Base-by-base conservation (phyloP, 371 early-diverging fungal genomes). In the Mucor indicus region DNA sequence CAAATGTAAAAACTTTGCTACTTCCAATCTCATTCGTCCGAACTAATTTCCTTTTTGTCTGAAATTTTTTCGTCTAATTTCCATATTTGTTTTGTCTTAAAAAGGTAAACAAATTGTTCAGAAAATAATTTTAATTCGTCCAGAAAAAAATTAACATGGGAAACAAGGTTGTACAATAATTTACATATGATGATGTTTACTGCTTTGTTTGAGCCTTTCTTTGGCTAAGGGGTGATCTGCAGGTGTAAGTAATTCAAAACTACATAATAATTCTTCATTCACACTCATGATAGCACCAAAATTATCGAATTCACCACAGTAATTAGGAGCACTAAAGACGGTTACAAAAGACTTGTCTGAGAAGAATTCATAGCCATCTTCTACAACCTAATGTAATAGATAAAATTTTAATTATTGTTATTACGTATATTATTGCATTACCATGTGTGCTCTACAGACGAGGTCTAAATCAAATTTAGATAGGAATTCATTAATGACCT, bases 341-440 rank as follows among this genome's bases (percentile, higher is more conserved):
- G 99, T 98, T 0, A 98, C 98, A 30, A 96, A 72, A 21, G 86
- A 80, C 32, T 92, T 79, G 53, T 93, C 86, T 38, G 87, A 89
- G 79, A 97, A 97, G 65, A 98, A 98, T 69, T 97, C 95, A 63
- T 98, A 98, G 13, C 98, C 97, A 53, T 96, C 96, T 70, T 97
- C 96, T 2, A 56, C 57, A 1, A 55, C 49, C 38, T 55, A n/a
- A 29, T 29, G 5, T 11, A 11, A 15, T 11, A 33, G n/a, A 33
- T 7, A 33, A 33, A 33, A 13, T 4, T 4, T 4, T 11, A 33
- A 33, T 10, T 30, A 15, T 24, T 23, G 3, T 20, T 15, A 19
- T 19, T 38, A 38, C 33, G n/a, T 19, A 8, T 16, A 17, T 13
- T 21, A 11, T 13, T 33, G 22, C 33, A 20, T 33, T 49, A 98